Conservation (phyloP, 305 asterid genomes). For the Solanum aculeatissimum region DNA sequence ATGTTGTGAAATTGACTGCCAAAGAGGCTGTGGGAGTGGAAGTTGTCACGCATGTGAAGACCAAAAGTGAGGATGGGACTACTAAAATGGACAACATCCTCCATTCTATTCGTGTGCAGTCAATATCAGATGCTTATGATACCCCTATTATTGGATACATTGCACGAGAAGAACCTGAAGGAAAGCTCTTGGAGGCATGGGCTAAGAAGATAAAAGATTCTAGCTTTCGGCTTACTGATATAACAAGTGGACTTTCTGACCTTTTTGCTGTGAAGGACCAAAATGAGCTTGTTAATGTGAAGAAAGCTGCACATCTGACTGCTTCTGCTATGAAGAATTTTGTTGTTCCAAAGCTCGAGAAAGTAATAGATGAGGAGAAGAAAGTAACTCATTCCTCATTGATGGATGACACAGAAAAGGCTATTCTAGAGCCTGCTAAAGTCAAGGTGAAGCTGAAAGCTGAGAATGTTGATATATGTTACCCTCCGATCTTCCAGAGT, state of each 20-base stretch:
- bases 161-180: conserved; percentile 60
- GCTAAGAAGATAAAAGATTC: conserved; percentile 38
- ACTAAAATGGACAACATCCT: conserved; percentile 37
- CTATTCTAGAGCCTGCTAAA: conserved; percentile 46
- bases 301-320: conserved; percentile 64
- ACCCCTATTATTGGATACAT: conserved; percentile 37
- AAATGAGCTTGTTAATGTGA: conserved; percentile 40
- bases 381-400: conserved; percentile 46
- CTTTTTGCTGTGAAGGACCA: conserved; percentile 56
- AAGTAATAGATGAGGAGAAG: conserved; percentile 60
- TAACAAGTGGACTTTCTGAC: conserved; percentile 51
- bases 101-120: conserved; percentile 20
- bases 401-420: conserved; percentile 69
- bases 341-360: conserved; percentile 64
- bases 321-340: conserved; percentile 51
- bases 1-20: conserved; percentile 38
- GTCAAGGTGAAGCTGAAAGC: conserved; percentile 61
- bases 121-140: conserved; percentile 7
- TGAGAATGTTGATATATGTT: conserved; percentile 71
- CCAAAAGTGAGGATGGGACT: conserved; percentile 45
- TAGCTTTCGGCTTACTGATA: conserved; percentile 35
- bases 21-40: conserved; percentile 34
- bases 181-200: conserved; percentile 53
- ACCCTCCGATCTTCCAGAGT: conserved; percentile 74
- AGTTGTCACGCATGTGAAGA: conserved; percentile 45